Base-by-base conservation (phyloP, 2,329 filamentous ascomycete genomes). In the Trichoderma semiorbis region DNA sequence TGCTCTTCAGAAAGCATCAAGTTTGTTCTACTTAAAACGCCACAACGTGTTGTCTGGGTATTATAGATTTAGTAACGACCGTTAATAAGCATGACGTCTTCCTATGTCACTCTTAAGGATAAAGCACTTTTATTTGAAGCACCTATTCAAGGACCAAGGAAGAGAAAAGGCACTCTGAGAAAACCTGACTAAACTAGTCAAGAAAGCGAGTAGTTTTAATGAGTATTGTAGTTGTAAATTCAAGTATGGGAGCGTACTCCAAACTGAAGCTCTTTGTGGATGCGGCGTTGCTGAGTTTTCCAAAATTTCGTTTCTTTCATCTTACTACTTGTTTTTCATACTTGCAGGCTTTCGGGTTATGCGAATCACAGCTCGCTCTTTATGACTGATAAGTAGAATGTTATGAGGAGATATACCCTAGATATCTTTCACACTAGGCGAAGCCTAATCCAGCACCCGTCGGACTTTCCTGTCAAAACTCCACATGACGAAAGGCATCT, bases 181-280 rank as follows among this genome's bases (percentile, higher is more conserved):
- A 21, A 11, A 21, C n/a, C 1, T 2, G n/a, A 3, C 3, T n/a
- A n/a, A 47, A 21, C 5, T 21, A 3, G 18, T 47, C 8, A 21
- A n/a, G 43, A n/a, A 1, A 21, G 8, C n/a, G 43, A 21, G 10
- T 3, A 5, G 2, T 47, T 10, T 8, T n/a, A 21, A 47, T n/a
- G 10, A 50, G 5, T 12, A 12, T 24, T 11, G 11, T 21, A 50
- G 1, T 50, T 12, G 0, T 12, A 50, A 6, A 5, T 3, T 50
- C 5, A 12, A 0, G n/a, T 0, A 50, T 21, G 2, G 5, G 10
- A 5, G 43, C 2, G n/a, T 5, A 21, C n/a, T 50, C 2, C n/a
- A 50, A 21, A 50, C 3, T 50, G 43, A 39, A 39, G 36, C 36
- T 39, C 36, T 16, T 16, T 14, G 36, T 39, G 7, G 36, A 39